Evolutionary conservation across 139 green algal species (phyloP).

Genomic region (Picochlorum sp.): DNA sequence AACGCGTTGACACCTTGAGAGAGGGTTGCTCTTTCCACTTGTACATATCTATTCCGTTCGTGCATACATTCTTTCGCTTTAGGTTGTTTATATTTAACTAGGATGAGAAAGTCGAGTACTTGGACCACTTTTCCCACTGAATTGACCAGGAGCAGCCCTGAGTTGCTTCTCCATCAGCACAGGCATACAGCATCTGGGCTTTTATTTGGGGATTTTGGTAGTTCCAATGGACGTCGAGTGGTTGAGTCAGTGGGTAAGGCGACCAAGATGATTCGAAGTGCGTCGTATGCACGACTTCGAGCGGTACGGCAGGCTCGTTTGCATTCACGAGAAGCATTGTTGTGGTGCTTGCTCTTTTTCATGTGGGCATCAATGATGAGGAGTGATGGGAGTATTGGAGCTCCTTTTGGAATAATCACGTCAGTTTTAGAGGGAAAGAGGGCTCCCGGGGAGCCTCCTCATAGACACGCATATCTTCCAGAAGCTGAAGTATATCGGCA

Average conservation of each 20-base stretch:
- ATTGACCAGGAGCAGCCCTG: too few species aligned
- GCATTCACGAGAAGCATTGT: neutral
- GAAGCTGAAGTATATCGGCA: neutral
- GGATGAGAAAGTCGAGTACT: too few species aligned
- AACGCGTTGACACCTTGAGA: too few species aligned
- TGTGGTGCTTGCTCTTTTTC: neutral
- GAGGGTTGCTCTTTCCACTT: too few species aligned
- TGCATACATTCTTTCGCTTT: too few species aligned
- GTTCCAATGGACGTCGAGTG: too few species aligned
- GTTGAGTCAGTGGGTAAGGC: too few species aligned
- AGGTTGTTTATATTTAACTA: too few species aligned
- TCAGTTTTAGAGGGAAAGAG: too few species aligned
- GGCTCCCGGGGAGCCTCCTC: conserved; percentile 6
- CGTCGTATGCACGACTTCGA: neutral
- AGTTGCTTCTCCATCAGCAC: neutral
- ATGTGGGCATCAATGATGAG: neutral
- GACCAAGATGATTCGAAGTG: neutral
- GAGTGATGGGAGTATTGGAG: neutral
- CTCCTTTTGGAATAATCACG: neutral
- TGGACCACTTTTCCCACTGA: too few species aligned
- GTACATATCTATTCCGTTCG: too few species aligned
- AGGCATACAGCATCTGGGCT: neutral
- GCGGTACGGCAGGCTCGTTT: neutral
- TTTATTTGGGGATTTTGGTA: neutral
- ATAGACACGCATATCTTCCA: neutral